These are phyloP conservation scores for Boechera retrofracta DNA, from an alignment of 345 rosid species.

Conservation along the genomic window DNA sequence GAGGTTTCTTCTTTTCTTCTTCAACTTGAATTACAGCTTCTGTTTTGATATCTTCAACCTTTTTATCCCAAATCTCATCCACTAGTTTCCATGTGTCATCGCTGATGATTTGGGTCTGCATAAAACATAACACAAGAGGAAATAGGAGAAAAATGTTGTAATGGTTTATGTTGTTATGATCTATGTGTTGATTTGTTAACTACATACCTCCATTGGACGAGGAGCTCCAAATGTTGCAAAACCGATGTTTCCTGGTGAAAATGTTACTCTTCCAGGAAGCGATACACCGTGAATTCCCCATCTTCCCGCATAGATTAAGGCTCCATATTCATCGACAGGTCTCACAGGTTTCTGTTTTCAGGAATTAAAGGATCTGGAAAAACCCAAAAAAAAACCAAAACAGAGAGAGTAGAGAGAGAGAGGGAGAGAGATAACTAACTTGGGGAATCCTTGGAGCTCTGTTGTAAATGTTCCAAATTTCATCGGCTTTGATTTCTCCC, in stretches of 20 bases:
- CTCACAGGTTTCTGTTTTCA: conserved; percentile 63
- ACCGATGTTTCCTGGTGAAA: conserved; percentile 94
- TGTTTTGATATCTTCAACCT: conserved; percentile 69
- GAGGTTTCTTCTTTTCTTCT: conserved; percentile 76
- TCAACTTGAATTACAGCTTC: conserved; percentile 67
- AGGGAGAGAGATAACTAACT: conserved; percentile 45
- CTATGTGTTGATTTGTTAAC: conserved; percentile 19
- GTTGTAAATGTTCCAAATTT: conserved; percentile 84
- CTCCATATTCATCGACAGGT: conserved; percentile 84
- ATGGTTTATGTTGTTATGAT: not conserved
- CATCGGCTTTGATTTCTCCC: conserved; percentile 76
- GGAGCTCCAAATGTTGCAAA: conserved; percentile 94
- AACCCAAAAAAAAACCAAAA: not conserved
- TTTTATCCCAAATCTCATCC: conserved; percentile 77
- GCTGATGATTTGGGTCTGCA: conserved; percentile 76
- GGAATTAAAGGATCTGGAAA: conserved; percentile 2
- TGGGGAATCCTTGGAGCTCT: conserved; percentile 76
- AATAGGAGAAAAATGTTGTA: not conserved
- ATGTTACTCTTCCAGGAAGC: conserved; percentile 94
- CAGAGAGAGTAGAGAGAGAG: conserved; percentile 10
- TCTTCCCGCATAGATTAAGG: conserved; percentile 87
- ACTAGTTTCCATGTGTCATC: conserved; percentile 92
- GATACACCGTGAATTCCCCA: conserved; percentile 91
- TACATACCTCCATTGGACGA: conserved; percentile 77
- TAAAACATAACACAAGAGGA: conserved; percentile 20